Evolutionary conservation across 495 filamentous ascomycete species (phyloP), one percentile per base, ranked within the genome.

Genomic region (Xanthoparmelia taractica): DNA sequence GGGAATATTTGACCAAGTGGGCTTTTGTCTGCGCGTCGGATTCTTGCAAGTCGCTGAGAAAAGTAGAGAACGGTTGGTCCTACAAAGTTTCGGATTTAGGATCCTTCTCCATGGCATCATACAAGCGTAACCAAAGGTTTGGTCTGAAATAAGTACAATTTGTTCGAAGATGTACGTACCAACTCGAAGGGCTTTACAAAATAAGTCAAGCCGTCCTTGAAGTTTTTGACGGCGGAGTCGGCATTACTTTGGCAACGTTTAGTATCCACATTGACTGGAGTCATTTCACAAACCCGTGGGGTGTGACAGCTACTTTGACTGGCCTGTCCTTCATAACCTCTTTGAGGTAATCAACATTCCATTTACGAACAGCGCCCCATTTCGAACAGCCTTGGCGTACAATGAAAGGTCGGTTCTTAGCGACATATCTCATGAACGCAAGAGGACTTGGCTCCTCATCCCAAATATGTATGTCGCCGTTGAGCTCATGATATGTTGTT

Each of bases 231-330:
- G 18, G 66, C 66, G 8, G 73, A 71, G 66, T 78, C 73, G 33
- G 75, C 73, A 63, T 73, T 71, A 15, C 74, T 76, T 54, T 17
- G n/a, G 6, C 47, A 45, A 20, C 38, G 11, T 41, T 45, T 27
- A 61, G 59, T 41, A 20, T 27, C 54, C 13, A 0, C n/a, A 15
- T 13, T 33, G 38, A 33, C 12, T 8, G 1, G 23, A 40, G 17
- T 8, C 27, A 33, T 48, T 12, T 0, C 36, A 76, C 77, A 62
- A 77, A 87, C 79, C 88, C 88, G 18, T 70, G 64, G 1, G 87
- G 86, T 25, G 89, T 91, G 10, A 89, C 76, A 31, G 88, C 88
- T 45, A 92, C 85, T 58, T 86, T 85, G 56, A 92, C 83, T 4
- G 69, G 71, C 50, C 77, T 68, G 7, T 75, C 75, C 13, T 70